Percentiles rank a stretch among this genome's conserved stretches.
These are phyloP conservation scores for Lepidium sativum DNA, from an alignment of 345 rosid genomes.

Conservation along the genomic window DNA sequence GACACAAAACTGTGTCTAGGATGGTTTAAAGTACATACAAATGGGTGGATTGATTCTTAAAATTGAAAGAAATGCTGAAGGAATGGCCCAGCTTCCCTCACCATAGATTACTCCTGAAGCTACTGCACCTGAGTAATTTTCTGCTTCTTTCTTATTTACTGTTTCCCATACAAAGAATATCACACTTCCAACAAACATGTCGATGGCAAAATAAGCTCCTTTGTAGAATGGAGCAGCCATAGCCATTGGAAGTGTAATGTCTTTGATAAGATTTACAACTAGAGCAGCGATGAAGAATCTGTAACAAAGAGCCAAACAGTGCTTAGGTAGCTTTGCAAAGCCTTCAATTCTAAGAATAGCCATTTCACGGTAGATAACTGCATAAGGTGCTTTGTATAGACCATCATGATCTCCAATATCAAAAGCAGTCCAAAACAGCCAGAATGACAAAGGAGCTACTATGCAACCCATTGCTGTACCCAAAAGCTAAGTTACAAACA, in stretches of 20 bases:
- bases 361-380: slow-evolving; percentile 66
- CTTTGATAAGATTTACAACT: slow-evolving; percentile 21
- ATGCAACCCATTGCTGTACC: slow-evolving; percentile 82
- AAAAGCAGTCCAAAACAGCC: slow-evolving; percentile 73
- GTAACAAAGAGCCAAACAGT: slow-evolving; percentile 23
- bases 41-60: slow-evolving; percentile 35
- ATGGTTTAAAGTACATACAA: slow-evolving; percentile 36
- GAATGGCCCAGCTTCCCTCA: slow-evolving; percentile 32
- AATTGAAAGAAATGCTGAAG: slow-evolving; percentile 28
- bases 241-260: slow-evolving; percentile 31
- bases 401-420: slow-evolving; percentile 67
- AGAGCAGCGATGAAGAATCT: slow-evolving; percentile 33
- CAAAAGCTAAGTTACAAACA: slow-evolving; percentile 69
- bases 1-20: neutral
- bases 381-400: slow-evolving; percentile 66
- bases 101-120: slow-evolving; percentile 42
- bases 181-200: slow-evolving; percentile 37
- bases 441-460: slow-evolving; percentile 66
- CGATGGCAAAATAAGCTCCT: slow-evolving; percentile 37
- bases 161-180: slow-evolving; percentile 30
- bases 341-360: slow-evolving; percentile 28
- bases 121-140: slow-evolving; percentile 22
- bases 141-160: slow-evolving; percentile 21
- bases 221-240: slow-evolving; percentile 38
- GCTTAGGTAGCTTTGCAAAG: slow-evolving; percentile 8